These are phyloP conservation scores for Phaseolus coccineus DNA, from an alignment of 331 rosid genomes.

Conservation along the genomic window DNA sequence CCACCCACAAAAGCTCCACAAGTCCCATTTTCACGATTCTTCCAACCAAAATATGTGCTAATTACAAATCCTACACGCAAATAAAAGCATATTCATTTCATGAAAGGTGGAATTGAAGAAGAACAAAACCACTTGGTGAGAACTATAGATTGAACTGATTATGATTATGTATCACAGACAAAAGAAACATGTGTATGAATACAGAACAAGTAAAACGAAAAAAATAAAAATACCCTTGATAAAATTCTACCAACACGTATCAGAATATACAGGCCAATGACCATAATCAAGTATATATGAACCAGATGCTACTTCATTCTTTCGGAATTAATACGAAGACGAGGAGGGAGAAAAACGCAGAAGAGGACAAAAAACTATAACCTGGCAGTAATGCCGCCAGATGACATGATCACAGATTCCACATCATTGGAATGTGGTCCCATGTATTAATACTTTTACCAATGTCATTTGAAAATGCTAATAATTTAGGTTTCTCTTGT, in stretches of 20 bases:
- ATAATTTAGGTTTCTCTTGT: no score
- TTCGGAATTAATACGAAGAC: not conserved
- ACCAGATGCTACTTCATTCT: not conserved
- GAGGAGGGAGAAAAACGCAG: not conserved
- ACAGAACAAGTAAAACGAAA: not conserved
- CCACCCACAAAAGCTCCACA: constrained; percentile 51
- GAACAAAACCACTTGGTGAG: no score
- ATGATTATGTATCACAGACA: not conserved
- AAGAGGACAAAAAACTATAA: not conserved
- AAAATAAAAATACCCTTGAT: not conserved
- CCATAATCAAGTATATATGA: not conserved
- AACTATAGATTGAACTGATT: not conserved
- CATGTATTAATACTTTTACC: no score
- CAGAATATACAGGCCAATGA: not conserved
- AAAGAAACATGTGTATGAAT: not conserved
- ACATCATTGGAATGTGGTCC: constrained; percentile 1
- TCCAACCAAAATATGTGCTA: constrained; percentile 21
- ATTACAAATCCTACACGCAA: constrained; percentile 35
- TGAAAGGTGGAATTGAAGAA: no score
- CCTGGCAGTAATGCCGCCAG: not conserved
- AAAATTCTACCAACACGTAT: not conserved
- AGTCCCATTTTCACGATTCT: constrained; percentile 48
- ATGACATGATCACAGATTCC: not conserved
- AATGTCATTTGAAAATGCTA: no score
- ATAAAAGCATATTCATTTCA: not conserved